These are phyloP conservation scores for Dactylella cylindrospora DNA, from an alignment of 2,329 filamentous ascomycete genomes.

Conservation along the genomic window DNA sequence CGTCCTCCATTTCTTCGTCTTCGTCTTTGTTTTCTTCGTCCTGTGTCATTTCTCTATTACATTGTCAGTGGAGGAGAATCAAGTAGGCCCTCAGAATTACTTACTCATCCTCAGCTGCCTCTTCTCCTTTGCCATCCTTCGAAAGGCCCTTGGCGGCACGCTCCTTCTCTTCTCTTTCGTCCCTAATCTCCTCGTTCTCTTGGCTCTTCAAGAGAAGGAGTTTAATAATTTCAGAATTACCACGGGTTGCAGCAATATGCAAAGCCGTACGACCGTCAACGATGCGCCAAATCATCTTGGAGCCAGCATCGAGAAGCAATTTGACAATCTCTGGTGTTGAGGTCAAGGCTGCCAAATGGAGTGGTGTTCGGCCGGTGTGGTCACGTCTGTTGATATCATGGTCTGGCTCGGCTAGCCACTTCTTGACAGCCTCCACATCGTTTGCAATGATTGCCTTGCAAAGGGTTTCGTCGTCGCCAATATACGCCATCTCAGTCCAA, in stretches of 20 bases:
- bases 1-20: slow-evolving; percentile 52
- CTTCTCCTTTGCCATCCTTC: slow-evolving; percentile 48
- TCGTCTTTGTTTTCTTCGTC: slow-evolving; percentile 49
- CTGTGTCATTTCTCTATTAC: slow-evolving; percentile 32
- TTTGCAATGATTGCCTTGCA: slow-evolving; percentile 79
- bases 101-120: slow-evolving; percentile 43
- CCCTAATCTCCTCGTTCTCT: slow-evolving; percentile 69
- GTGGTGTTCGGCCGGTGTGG: slow-evolving; percentile 74
- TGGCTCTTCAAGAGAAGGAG: slow-evolving; percentile 73
- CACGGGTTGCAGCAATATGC: slow-evolving; percentile 75
- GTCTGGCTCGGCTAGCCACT: slow-evolving; percentile 69
- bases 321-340: slow-evolving; percentile 67
- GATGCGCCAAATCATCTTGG: slow-evolving; percentile 71
- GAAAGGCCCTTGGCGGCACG: slow-evolving; percentile 48
- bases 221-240: slow-evolving; percentile 68
- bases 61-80: not conserved
- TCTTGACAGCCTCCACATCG: slow-evolving; percentile 68
- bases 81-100: not conserved
- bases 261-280: slow-evolving; percentile 79
- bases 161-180: slow-evolving; percentile 60
- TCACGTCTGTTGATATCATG: slow-evolving; percentile 73
- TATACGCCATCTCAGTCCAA: slow-evolving; percentile 71
- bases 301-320: slow-evolving; percentile 69
- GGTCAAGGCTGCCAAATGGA: slow-evolving; percentile 74
- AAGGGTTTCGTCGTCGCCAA: slow-evolving; percentile 73